Evolutionary conservation across 768 basidiomycete species (phyloP), one percentile per base, ranked within the genome.

Genomic region (Chlorophyllum brunneum): DNA sequence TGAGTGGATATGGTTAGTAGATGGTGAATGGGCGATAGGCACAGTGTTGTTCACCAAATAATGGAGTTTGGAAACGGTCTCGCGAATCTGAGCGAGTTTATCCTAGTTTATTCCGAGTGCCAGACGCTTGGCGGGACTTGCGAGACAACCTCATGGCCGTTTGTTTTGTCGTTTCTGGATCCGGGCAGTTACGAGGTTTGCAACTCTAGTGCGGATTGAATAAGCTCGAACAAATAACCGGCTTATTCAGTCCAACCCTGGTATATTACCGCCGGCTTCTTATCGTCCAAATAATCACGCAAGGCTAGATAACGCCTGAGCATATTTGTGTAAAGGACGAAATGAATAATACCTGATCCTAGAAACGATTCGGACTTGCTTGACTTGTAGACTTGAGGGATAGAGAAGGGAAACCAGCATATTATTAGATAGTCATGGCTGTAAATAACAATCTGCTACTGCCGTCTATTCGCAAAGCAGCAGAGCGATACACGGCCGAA

Each of bases 401-500:
- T 44, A 27, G 6, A 26, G 24, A 38, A 27, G 26, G 22, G 24
- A 26, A 42, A 23, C 34, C 23, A 53, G 44, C 51, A 45, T 46
- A 45, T 45, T 30, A 53, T 38, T 53, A 53, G 34, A 52, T 52
- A 45, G 42, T 29, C 8, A 15, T 27, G 44, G 20, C 27, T 38
- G 51, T 53, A 53, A 46, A 53, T 46, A 46, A 53, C 43, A 53
- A 42, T 45, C 51, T 46, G 43, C 51, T 7, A 53, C 34, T 8
- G 24, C 37, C 20, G 44, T 53, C 51, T 45, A 53, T 46, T 53
- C 20, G 36, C 44, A 29, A 38, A 43, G 44, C 18, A 38, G 45
- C 24, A 18, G 18, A 15, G 31, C 26, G 30, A 26, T 13, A 30
- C n/a, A 38, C n/a, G 27, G 33, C 33, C 41, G 36, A 36, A 33